Conservation (phyloP, 768 basidiomycete species). For the Tricholoma furcatifolium region DNA sequence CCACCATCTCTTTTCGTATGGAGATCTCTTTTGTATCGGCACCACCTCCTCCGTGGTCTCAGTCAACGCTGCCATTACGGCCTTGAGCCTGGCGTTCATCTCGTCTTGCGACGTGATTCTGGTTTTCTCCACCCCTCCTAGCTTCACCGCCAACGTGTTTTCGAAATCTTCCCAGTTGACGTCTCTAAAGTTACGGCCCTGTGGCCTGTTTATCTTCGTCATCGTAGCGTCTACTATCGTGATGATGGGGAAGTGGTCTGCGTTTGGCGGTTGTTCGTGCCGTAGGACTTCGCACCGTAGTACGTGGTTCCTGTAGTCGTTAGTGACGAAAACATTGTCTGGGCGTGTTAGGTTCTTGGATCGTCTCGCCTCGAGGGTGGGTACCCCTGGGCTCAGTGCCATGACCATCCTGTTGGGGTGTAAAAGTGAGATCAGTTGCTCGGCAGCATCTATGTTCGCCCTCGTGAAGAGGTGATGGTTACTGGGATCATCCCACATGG, state of each 20-base stretch:
- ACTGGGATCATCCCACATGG: constrained; percentile 32
- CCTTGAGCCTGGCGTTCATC: background rate
- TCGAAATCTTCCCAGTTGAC: constrained; percentile 30
- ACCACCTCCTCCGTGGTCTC: constrained; percentile 16
- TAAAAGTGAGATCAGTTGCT: constrained; percentile 13
- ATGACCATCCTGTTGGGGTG: background rate
- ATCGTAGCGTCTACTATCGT: background rate
- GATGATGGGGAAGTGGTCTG: background rate
- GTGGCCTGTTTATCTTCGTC: no score
- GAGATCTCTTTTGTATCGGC: constrained; percentile 15
- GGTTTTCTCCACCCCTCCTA: background rate
- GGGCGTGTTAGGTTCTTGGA: constrained; percentile 1
- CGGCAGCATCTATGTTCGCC: constrained; percentile 1
- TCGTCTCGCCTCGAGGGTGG: background rate
- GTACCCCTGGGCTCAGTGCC: background rate
- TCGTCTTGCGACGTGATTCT: background rate
- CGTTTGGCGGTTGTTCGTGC: background rate
- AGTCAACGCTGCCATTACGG: constrained; percentile 16
- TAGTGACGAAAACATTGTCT: no score
- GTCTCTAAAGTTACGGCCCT: background rate
- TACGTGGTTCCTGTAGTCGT: background rate
- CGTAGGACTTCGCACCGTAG: background rate
- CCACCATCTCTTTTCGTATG: constrained; percentile 27
- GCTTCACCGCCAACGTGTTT: constrained; percentile 11
- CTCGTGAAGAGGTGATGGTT: constrained; percentile 28